Conservation (phyloP, 2,329 filamentous ascomycete species). For the Fusarium floridanum region DNA sequence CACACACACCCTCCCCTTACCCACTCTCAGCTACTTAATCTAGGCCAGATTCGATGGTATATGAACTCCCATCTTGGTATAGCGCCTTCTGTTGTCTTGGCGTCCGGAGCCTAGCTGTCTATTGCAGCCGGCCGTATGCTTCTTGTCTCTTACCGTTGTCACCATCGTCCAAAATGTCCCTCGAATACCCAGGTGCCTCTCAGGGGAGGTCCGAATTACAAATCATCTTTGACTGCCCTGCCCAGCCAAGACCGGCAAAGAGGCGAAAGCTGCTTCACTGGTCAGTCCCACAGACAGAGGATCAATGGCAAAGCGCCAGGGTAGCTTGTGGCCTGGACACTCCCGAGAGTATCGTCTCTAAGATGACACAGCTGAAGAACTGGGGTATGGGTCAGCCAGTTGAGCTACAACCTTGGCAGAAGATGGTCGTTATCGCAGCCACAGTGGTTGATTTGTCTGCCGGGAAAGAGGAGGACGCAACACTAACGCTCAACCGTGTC, state of each 20-base stretch:
- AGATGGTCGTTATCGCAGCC: conserved; percentile 3
- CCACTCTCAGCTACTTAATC: too few species aligned
- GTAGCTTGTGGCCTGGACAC: background rate
- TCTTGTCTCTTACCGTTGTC: too few species aligned
- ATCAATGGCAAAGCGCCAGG: conserved; percentile 1
- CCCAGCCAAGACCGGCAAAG: background rate
- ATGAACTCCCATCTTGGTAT: too few species aligned
- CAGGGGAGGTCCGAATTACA: background rate
- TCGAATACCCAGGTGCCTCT: too few species aligned
- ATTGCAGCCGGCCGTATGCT: too few species aligned
- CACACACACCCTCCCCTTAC: too few species aligned
- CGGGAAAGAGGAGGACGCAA: background rate
- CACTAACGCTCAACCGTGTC: background rate
- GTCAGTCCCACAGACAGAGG: background rate
- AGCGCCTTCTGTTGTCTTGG: too few species aligned
- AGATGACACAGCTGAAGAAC: background rate
- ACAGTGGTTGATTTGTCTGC: background rate
- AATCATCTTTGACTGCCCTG: background rate
- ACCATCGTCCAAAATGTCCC: too few species aligned
- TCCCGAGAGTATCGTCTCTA: background rate
- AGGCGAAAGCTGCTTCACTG: background rate
- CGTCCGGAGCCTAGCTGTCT: too few species aligned
- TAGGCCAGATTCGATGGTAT: too few species aligned
- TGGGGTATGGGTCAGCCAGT: background rate
- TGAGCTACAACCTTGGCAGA: background rate